Base-by-base conservation (phyloP, 345 rosid species). In the Salix purpurea region DNA sequence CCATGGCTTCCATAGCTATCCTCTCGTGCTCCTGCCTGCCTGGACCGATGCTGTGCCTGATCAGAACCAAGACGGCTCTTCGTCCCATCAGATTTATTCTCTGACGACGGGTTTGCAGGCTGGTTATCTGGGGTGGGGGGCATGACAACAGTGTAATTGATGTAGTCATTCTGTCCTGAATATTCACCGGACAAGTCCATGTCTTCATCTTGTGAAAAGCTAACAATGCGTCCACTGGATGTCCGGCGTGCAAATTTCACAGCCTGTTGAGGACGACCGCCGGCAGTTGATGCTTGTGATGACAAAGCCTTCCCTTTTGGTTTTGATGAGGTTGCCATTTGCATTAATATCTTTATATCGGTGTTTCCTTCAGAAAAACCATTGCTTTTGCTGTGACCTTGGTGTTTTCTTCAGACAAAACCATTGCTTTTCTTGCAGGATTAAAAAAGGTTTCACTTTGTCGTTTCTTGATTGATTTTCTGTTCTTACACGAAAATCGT, bases 51-150 rank as follows among this genome's bases (percentile, higher is more conserved):
- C 48, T 73, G 76, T 0, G 84, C 36, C 21, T 80, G 30, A 28
- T 28, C 81, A 18, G 82, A 26, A n/a, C 78, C 77, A 30, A 88
- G 78, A 54, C 88, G 78, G 6, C 82, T 81, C 0, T 78, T n/a
- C 16, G 78, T 36, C 30, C 81, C 74, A 28, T 82, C 89, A 28
- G 79, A 19, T 74, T 88, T 86, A 30, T 87, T 71, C 13, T 80
- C 86, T 0, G 86, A 74, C 9, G 70, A 39, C 34, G 79, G 77
- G 21, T 82, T 75, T 1, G 84, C 87, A 4, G 97, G 98, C 62
- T 93, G 99, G 86, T 94, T 94, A 69, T 94, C 98, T 0, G 98
- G 98, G 1, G 98, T 94, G 0, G 98, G 97, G 7, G 98, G 98
- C 97, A 94, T 83, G 77, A 92, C 84, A 39, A 94, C 97, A 0